Base-by-base conservation (phyloP, 805 yeast species). In the Diddensiella transvaalensis region DNA sequence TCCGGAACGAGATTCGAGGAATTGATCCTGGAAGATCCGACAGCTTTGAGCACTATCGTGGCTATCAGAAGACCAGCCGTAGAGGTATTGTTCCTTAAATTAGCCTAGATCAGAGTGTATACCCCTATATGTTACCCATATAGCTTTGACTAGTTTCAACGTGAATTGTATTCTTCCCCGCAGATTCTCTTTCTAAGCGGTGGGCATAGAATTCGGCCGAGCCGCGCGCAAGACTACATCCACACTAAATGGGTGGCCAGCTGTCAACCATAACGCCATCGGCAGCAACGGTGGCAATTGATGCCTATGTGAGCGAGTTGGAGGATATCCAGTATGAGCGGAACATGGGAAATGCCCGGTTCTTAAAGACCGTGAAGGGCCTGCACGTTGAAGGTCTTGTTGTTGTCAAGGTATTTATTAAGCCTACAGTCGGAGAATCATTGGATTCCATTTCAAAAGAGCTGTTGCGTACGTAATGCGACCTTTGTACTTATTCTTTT, bases 271-370 rank as follows among this genome's bases (percentile, higher is more conserved):
- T 88, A 63, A 87, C 96, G 6, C 96, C 96, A 10, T 82, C 95
- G 2, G 88, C 96, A 1, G 89, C 95, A 2, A 87, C 96, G 1
- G 87, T 91, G 59, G 96, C 95, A 4, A 75, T 89, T 1, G 88
- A 91, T 19, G 90, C 97, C 1, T 91, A 90, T 57, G 78, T 91
- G 23, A 89, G 89, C 59, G 87, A 86, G 38, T 72, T 91, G 8
- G 81, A 80, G 21, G 80, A 82, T 51, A 74, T 85, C 35, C 91
- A 87, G 58, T 91, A 87, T 62, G 74, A 83, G 1, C 79, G 82
- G 46, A 83, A 85, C 38, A 67, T 89, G 40, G 88, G 89, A 49
- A 81, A 89, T 40, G 82, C 95, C 6, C 75, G 96, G 46, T 90
- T 90, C 64, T 74, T 91, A 49, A 90, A 89, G 65, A 85, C 96